phyloP scores from a whole-genome alignment of 1,139 yeast genomes.

The Yamadazyma diospyri region DNA sequence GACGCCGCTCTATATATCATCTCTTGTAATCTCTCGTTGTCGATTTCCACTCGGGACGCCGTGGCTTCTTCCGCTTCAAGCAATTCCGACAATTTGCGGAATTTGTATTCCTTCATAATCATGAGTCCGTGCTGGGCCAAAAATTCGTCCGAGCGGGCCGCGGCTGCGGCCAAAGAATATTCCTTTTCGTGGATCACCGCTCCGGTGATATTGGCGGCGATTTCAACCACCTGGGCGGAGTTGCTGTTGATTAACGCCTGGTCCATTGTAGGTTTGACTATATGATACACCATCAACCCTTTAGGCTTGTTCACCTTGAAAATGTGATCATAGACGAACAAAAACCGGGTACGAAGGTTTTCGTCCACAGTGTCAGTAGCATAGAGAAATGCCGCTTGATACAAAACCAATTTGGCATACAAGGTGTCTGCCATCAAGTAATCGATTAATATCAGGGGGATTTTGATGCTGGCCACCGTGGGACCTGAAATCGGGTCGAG shows the following conservation, averaged over 20 bases:
- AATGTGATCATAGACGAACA: constrained; percentile 46
- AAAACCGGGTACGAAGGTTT: constrained; percentile 49
- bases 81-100: constrained; percentile 14
- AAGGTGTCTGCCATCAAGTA: constrained; percentile 42
- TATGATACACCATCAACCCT: constrained; percentile 45
- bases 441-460: constrained; percentile 50
- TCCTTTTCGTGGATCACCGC: constrained; percentile 19
- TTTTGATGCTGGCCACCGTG: constrained; percentile 24
- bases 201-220: constrained; percentile 26
- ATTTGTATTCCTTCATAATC: constrained; percentile 16
- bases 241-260: constrained; percentile 29
- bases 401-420: constrained; percentile 44
- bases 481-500: constrained; percentile 11
- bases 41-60: constrained; percentile 18
- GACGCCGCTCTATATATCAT: constrained; percentile 42
- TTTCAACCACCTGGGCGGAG: constrained; percentile 26
- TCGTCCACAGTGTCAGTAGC: constrained; percentile 41
- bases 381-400: constrained; percentile 49
- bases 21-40: constrained; percentile 26
- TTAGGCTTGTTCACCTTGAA: constrained; percentile 31
- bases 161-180: constrained; percentile 20
- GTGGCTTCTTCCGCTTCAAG: constrained; percentile 14
- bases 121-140: constrained; percentile 15
- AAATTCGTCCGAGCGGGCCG: constrained; percentile 15
- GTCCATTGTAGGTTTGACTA: constrained; percentile 40